These are phyloP conservation scores for Macrocybe sp. DNA, from an alignment of 1,284 basidiomycete species.

Conservation along the genomic window DNA sequence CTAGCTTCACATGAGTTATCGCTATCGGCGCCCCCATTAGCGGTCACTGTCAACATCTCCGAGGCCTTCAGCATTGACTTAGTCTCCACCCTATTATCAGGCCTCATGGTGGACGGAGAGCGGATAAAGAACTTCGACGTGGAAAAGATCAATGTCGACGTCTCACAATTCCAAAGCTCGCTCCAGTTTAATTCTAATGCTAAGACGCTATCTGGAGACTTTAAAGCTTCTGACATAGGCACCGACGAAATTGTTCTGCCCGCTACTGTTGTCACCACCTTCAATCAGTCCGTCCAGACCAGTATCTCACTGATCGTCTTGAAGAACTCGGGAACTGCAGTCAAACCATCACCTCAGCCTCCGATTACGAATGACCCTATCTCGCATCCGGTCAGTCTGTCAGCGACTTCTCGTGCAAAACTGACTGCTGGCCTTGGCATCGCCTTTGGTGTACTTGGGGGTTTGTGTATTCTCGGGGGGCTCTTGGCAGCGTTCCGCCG, in stretches of 20 bases:
- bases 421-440: slow-evolving; percentile 56
- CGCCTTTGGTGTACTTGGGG: slow-evolving; percentile 59
- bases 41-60: slow-evolving; percentile 39
- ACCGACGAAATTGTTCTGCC: slow-evolving; percentile 40
- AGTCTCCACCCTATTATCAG: slow-evolving; percentile 54
- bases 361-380: slow-evolving; percentile 2
- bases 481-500: slow-evolving; percentile 50
- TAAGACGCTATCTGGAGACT: slow-evolving; percentile 59
- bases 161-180: slow-evolving; percentile 53
- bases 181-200: slow-evolving; percentile 54
- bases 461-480: slow-evolving; percentile 48
- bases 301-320: slow-evolving; percentile 60
- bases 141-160: slow-evolving; percentile 48
- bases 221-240: slow-evolving; percentile 35
- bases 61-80: slow-evolving; percentile 50
- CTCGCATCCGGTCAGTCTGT: slow-evolving; percentile 29
- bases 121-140: slow-evolving; percentile 51
- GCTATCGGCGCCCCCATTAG: slow-evolving; percentile 54
- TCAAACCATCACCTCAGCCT: too few relatives aligned
- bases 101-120: slow-evolving; percentile 57
- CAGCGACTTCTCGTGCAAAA: slow-evolving; percentile 37
- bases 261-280: slow-evolving; percentile 52
- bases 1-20: slow-evolving; percentile 65
- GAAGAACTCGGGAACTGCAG: too few relatives aligned
- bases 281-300: slow-evolving; percentile 63